Base-by-base conservation (phyloP, 352 stramenopile species). In the Pythium sp. region DNA sequence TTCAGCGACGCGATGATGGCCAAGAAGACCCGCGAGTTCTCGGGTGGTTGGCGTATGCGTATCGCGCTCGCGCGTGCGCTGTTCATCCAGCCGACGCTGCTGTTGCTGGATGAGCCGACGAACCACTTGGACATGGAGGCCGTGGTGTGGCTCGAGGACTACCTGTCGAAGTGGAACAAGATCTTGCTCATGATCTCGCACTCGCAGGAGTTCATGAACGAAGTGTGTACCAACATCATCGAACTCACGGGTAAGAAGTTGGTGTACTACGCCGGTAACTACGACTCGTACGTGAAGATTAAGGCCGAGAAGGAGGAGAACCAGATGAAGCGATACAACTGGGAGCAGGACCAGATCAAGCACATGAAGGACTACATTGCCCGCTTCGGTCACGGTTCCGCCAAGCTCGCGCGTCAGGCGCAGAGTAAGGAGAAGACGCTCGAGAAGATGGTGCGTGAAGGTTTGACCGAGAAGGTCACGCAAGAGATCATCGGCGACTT, bases 341-440 rank as follows among this genome's bases (percentile, higher is more conserved):
- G 95, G 95, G 96, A 99, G 72, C 96, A 99, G 78, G 89, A 97
- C 26, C 94, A 99, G 80, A 99, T 99, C 72, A 99, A 98, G 82
- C 90, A 96, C 82, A 99, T 99, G 97, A 99, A 99, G 83, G 96
- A 99, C 73, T 99, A 99, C 84, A 99, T 99, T 81, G 97, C 97
- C 34, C 86, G 90, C n/a, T 99, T 99, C 74, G 97, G 97, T 73
- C 97, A 99, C 87, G 97, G 97, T 72, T 98, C 86, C 22, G 93
- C 94, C 57, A 99, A 99, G 82, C 92, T 99, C 72, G 97, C 97
- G 15, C 97, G 97, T 70, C 97, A 99, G 76, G 97, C 96, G 6
- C 96, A 99, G 78, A 97, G 84, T 76, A 99, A 99, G 76, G 95
- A 99, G 80, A 99, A 99, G 82, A 98, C 98, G n/a, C 84, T 99